phyloP scores from a whole-genome alignment of 768 basidiomycete species.

The Lepiota subincarnata region DNA sequence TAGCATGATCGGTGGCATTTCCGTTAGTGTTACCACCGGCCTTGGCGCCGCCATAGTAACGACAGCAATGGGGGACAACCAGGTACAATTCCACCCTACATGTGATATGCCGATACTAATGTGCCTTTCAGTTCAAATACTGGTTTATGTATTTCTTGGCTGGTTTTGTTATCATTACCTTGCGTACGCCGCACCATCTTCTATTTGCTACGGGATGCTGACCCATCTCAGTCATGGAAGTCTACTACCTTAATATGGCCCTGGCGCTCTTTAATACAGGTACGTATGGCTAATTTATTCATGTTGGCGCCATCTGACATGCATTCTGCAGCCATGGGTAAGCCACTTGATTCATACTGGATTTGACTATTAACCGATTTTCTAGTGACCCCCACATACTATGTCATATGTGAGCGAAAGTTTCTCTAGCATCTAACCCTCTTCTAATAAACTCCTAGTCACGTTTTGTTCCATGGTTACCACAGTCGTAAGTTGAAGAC shows the following conservation, averaged over 20 bases:
- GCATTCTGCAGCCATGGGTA: constrained; percentile 59
- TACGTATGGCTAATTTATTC: constrained; percentile 25
- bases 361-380: constrained; percentile 10
- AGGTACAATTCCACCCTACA: constrained; percentile 39
- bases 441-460: constrained; percentile 38
- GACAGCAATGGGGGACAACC: constrained; percentile 69
- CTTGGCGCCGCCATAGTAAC: constrained; percentile 89
- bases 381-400: constrained; percentile 82
- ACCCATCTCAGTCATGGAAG: constrained; percentile 64
- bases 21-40: constrained; percentile 92
- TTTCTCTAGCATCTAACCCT: background rate
- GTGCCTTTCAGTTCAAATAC: constrained; percentile 64
- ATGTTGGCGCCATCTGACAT: constrained; percentile 5
- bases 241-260: constrained; percentile 94
- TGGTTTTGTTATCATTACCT: constrained; percentile 76
- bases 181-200: constrained; percentile 50
- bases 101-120: background rate
- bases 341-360: constrained; percentile 11
- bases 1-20: constrained; percentile 94
- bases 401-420: constrained; percentile 64
- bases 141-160: constrained; percentile 92
- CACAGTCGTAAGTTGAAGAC: constrained; percentile 54
- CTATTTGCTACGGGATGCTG: constrained; percentile 11
- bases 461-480: constrained; percentile 85
- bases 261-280: constrained; percentile 93